A percentile compares a stretch with the other conserved stretches of the same genome.
These are phyloP conservation scores for Endothia cerciana DNA, from an alignment of 2,329 filamentous ascomycete genomes.

Conservation along the genomic window DNA sequence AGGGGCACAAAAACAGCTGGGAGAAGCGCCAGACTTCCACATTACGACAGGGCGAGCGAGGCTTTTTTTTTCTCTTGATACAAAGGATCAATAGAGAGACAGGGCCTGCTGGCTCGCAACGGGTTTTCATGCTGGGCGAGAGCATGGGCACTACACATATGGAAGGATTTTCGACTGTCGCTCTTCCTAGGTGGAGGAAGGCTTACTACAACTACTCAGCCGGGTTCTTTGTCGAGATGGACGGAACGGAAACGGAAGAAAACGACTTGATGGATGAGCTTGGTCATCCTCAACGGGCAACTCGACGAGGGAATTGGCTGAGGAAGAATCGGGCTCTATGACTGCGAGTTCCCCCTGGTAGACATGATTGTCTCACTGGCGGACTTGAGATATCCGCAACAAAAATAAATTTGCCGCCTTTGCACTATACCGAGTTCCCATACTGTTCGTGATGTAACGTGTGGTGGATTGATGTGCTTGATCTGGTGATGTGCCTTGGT, in stretches of 20 bases:
- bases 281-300: constrained; percentile 25
- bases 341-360: constrained; percentile 29
- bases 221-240: constrained; percentile 27
- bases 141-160: constrained; percentile 26
- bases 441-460: not conserved
- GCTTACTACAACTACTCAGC: constrained; percentile 26
- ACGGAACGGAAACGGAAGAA: constrained; percentile 3
- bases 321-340: constrained; percentile 27
- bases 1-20: constrained; percentile 29
- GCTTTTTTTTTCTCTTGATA: constrained; percentile 29
- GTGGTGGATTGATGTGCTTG: not conserved
- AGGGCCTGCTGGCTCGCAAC: constrained; percentile 26
- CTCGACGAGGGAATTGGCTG: constrained; percentile 27
- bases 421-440: constrained; percentile 9
- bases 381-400: constrained; percentile 30
- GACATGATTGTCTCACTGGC: constrained; percentile 29
- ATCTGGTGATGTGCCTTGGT: not conserved
- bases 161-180: constrained; percentile 24
- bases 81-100: constrained; percentile 27
- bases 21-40: constrained; percentile 29
- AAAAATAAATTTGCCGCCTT: constrained; percentile 27
- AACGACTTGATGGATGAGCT: constrained; percentile 10
- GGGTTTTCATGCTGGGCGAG: constrained; percentile 26
- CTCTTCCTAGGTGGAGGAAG: constrained; percentile 29
- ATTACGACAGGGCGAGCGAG: constrained; percentile 26